phyloP scores from a whole-genome alignment of 495 filamentous ascomycete genomes.

The Aspergillus heteromorphus region DNA sequence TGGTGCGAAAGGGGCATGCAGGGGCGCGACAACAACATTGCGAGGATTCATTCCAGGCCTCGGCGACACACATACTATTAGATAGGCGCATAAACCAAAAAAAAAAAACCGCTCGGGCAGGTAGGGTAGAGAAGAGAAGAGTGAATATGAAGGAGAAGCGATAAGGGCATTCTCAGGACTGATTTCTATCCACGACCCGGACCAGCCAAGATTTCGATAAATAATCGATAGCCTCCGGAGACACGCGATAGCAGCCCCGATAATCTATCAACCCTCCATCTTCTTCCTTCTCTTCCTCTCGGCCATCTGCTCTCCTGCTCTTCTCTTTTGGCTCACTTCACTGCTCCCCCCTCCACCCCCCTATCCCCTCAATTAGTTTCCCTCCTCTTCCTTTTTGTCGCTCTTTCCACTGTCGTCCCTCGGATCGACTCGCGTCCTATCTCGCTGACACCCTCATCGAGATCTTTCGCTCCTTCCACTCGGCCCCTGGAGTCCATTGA shows the following conservation, averaged over 20 bases:
- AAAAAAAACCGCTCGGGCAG: not conserved
- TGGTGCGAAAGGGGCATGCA: not conserved
- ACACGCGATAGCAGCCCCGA: slow-evolving; percentile 7
- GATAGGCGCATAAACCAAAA: not conserved
- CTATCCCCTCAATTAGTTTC: not conserved
- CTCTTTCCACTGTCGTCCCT: not conserved
- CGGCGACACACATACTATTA: not conserved
- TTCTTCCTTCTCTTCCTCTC: not conserved
- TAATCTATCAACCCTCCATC: slow-evolving; percentile 9
- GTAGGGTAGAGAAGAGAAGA: too few species aligned
- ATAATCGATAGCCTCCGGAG: slow-evolving; percentile 15
- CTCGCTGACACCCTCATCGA: slow-evolving; percentile 5
- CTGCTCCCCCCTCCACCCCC: not conserved
- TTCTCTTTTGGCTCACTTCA: not conserved
- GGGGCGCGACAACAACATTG: slow-evolving; percentile 4
- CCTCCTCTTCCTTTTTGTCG: not conserved
- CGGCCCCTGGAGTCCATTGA: not conserved
- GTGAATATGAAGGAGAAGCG: too few species aligned
- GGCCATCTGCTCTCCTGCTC: not conserved
- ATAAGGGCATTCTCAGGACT: not conserved
- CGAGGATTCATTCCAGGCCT: slow-evolving; percentile 2
- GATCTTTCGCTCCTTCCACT: slow-evolving; percentile 18
- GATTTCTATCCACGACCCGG: not conserved
- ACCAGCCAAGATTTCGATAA: slow-evolving; percentile 8
- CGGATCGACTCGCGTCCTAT: slow-evolving; percentile 2